phyloP scores from a whole-genome alignment of 768 basidiomycete genomes.

The Xerocomellus chrysenteron region DNA sequence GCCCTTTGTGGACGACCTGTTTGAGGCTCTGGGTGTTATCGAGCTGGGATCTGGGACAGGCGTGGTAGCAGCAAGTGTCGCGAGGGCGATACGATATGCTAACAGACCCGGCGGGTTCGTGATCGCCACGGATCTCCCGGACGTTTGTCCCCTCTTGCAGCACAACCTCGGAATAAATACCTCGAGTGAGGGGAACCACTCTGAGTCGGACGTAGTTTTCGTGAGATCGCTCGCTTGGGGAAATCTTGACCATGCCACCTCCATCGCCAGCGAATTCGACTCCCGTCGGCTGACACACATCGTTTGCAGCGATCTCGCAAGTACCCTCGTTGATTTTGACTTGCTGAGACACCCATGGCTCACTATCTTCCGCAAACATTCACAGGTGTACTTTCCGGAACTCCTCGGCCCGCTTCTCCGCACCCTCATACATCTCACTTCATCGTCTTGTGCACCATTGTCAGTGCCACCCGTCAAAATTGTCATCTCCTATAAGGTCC shows the following conservation, averaged over 20 bases:
- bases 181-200: constrained; percentile 17
- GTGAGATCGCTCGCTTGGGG: constrained; percentile 77
- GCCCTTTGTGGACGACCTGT: constrained; percentile 36
- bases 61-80: constrained; percentile 51
- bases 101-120: constrained; percentile 26
- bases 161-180: constrained; percentile 33
- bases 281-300: constrained; percentile 53
- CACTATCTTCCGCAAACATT: not conserved
- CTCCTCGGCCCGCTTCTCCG: constrained; percentile 75
- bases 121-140: constrained; percentile 73
- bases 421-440: constrained; percentile 70
- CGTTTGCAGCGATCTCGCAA: constrained; percentile 81
- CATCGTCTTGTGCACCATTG: constrained; percentile 39
- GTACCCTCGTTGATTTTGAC: constrained; percentile 25
- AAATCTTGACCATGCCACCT: constrained; percentile 39
- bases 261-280: constrained; percentile 41
- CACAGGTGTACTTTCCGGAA: constrained; percentile 82
- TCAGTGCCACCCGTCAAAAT: constrained; percentile 34
- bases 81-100: constrained; percentile 38
- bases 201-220: constrained; percentile 1
- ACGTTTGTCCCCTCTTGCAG: constrained; percentile 57
- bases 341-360: not conserved
- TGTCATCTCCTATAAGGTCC: constrained; percentile 74
- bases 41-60: constrained; percentile 85
- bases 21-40: constrained; percentile 41